phyloP scores from a whole-genome alignment of 495 filamentous ascomycete genomes.

The Neurospora sp. region DNA sequence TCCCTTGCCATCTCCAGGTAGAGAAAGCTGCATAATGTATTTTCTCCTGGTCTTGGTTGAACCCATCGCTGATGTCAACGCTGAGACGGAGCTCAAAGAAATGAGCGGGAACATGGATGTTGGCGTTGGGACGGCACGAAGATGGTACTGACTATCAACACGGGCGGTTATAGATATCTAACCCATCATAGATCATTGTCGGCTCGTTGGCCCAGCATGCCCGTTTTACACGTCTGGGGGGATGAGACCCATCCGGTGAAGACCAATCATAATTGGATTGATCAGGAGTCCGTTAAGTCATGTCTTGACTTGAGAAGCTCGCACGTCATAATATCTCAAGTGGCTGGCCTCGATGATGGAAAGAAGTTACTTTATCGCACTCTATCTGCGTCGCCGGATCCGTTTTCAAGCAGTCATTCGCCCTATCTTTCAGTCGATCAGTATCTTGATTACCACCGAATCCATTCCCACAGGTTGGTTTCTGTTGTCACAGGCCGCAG shows the following conservation, averaged over 20 bases:
- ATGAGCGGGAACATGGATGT: not conserved
- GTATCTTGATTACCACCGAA: too few species aligned
- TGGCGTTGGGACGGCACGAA: not conserved
- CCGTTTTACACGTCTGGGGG: not conserved
- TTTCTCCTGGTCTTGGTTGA: not conserved
- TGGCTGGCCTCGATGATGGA: not conserved
- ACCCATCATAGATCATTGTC: not conserved
- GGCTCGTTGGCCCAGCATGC: not conserved
- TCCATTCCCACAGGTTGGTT: too few species aligned
- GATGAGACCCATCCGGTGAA: not conserved
- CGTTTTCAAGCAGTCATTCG: not conserved
- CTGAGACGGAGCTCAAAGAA: not conserved
- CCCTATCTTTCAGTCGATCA: too few species aligned
- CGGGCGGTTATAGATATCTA: not conserved
- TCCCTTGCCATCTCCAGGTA: not conserved
- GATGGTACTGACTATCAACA: accelerated
- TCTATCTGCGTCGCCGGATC: not conserved
- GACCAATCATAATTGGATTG: too few species aligned
- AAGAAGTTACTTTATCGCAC: not conserved
- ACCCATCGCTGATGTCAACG: not conserved
- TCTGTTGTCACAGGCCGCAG: too few species aligned
- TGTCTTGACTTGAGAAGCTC: too few species aligned
- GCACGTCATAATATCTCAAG: not conserved
- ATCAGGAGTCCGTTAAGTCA: too few species aligned
- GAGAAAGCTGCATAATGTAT: not conserved